phyloP scores from a whole-genome alignment of 345 rosid genomes.

The Erysimum cheiranthoides region DNA sequence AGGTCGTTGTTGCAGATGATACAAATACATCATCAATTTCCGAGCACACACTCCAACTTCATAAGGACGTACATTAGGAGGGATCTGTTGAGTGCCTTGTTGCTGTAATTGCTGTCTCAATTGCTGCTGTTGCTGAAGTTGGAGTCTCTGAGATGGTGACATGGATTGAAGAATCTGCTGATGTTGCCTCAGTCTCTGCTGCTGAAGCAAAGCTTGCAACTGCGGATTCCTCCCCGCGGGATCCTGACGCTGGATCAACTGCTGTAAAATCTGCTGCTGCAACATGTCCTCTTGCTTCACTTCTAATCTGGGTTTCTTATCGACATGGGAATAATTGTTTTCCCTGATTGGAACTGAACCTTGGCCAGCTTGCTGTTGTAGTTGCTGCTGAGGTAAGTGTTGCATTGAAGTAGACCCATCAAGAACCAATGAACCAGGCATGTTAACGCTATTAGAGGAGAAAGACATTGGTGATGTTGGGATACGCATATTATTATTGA shows the following conservation, averaged over 20 bases:
- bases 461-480: conserved; percentile 46
- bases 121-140: conserved; percentile 69
- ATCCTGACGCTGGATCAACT: conserved; percentile 81
- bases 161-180: conserved; percentile 74
- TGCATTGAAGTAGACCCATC: conserved; percentile 45
- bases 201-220: conserved; percentile 72
- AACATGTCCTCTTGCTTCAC: conserved; percentile 86
- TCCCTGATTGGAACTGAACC: conserved; percentile 40
- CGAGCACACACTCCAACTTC: conserved; percentile 94
- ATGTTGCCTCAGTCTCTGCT: conserved; percentile 67
- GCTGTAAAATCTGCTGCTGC: conserved; percentile 81
- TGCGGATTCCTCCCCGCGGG: conserved; percentile 67
- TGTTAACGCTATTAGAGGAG: conserved; percentile 38
- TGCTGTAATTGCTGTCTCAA: conserved; percentile 79
- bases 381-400: conserved; percentile 26
- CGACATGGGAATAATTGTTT: conserved; percentile 38
- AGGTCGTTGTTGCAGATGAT: conserved; percentile 88
- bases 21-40: conserved; percentile 90
- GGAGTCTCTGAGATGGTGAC: conserved; percentile 83
- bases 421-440: conserved; percentile 36
- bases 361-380: conserved; percentile 32
- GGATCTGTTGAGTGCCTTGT: conserved; percentile 67
- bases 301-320: conserved; percentile 85
- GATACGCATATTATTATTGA: conserved; percentile 40
- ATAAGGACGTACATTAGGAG: conserved; percentile 65